Evolutionary conservation across 2,329 filamentous ascomycete genomes (phyloP), one percentile per base, ranked within the genome.

Genomic region (Penicillium occitanis): DNA sequence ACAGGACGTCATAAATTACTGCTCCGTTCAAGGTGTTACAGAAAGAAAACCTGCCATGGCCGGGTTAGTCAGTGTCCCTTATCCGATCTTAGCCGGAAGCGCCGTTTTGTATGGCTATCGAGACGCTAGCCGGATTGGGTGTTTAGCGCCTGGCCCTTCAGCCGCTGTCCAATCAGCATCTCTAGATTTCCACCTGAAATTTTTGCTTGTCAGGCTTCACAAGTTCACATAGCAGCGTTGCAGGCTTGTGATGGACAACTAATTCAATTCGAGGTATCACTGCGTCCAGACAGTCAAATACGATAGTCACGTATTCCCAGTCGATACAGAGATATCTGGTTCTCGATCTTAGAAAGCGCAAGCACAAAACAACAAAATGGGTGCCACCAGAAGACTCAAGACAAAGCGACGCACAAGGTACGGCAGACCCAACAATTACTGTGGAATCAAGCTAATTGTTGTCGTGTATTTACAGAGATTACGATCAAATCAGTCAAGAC

Each of bases 401-500:
- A 93, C 90, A 3, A 87, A 91, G 78, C 86, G 90, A 69, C 87
- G 88, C 74, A 88, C 85, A 22, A 87, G 89, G 89, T 90, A 80
- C 66, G 78, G 17, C n/a, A 25, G 10, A 22, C 35, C 17, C 7
- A 50, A 22, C 17, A 42, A 33, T 17, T 11, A 14, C 10, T 1
- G 5, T 10, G 8, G 2, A n/a, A 19, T 28, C 4, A 37, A 19
- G 19, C 55, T 63, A 40, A 66, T 17, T 46, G 6, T 2, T 46
- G 13, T 2, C 7, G 10, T 42, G 78, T 75, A 80, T 5, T 69
- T 81, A 73, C 74, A 95, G 95, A 79, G 94, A 96, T 79, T 85
- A 97, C 74, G 95, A 99, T 79, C 93, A 98, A 81, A 88, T 98
- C 78, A 88, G 93, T 75, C 87, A 88, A 70, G 95, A 99, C 78